phyloP scores from a whole-genome alignment of 441 rosid genomes.

The Cnidoscolus chayamansa region DNA sequence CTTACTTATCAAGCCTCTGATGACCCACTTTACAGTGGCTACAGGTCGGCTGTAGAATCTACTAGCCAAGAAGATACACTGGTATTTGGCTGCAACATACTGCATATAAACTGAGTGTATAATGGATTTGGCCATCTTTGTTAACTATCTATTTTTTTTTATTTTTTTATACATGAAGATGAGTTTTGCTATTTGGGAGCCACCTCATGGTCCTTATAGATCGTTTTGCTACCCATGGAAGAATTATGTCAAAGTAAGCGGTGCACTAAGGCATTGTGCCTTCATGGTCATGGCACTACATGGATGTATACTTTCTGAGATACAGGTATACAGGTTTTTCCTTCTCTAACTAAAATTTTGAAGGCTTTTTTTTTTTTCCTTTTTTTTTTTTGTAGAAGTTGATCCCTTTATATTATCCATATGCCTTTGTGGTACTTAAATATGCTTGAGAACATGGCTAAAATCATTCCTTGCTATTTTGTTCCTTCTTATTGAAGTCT shows the following conservation, averaged over 20 bases:
- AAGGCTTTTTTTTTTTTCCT: background rate
- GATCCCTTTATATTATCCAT: conserved; percentile 1
- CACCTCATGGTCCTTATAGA: conserved; percentile 72
- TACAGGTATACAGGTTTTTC: conserved; percentile 47
- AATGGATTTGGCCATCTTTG: background rate
- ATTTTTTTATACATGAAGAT: conserved; percentile 37
- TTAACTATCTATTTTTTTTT: background rate
- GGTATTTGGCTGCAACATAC: conserved; percentile 39
- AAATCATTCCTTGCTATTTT: background rate
- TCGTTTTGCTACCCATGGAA: conserved; percentile 59
- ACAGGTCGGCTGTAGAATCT: conserved; percentile 87
- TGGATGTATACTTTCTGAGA: conserved; percentile 77
- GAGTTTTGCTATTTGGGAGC: conserved; percentile 79
- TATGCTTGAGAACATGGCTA: background rate
- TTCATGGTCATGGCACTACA: conserved; percentile 82
- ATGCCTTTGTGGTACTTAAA: background rate
- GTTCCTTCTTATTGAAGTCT: too few species aligned
- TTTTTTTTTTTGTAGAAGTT: background rate
- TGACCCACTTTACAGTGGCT: conserved; percentile 83
- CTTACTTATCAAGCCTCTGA: conserved; percentile 87
- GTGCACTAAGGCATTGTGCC: conserved; percentile 71
- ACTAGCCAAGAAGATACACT: conserved; percentile 85
- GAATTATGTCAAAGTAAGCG: conserved; percentile 64
- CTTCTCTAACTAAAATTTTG: background rate
- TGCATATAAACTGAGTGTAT: conserved; percentile 4